Evolutionary conservation across 306 rosid genomes (phyloP), one percentile per base, ranked within the genome.

Genomic region (Trifolium repens): DNA sequence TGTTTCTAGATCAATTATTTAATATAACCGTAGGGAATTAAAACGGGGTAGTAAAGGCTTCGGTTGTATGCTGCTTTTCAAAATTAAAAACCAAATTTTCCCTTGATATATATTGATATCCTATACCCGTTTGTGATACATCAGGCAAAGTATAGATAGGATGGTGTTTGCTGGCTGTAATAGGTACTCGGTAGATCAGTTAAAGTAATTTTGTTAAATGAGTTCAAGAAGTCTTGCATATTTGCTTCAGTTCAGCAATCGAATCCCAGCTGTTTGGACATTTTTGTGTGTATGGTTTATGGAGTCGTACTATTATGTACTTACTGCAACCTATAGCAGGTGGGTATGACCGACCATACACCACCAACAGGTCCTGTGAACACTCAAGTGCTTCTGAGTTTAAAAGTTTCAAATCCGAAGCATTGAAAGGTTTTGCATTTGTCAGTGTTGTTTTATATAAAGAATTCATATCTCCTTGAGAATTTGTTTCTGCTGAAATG

Each of bases 341-440:
- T 49, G 58, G 52, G 10, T 53, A 34, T 8, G 24, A 19, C 53
- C 47, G 7, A 24, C 42, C 59, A 15, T 80, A 74, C 57, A 57
- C 37, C 73, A 50, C 50, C 64, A 69, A 16, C 52, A 73, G 57
- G 27, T 55, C 72, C 71, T 62, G 67, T 76, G 71, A 82, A 67
- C 24, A 69, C 67, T 60, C 53, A 9, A 69, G 62, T 73, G 74
- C 68, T 52, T 62, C 49, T 47, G 54, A 60, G 43, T 81, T 68
- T 34, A 67, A 74, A 67, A 16, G 16, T 26, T 79, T 63, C 40
- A 58, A 77, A 39, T 71, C 35, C 69, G 76, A 76, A 74, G 80
- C 83, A 63, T 78, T 82, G 62, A 73, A 44, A 16, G 44, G 78
- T 54, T 62, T 71, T 70, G 69, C 75, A 75, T 63, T 75, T 75